Evolutionary conservation across 805 yeast genomes (phyloP), one percentile per base, ranked within the genome.

Genomic region (Teunomyces stri): DNA sequence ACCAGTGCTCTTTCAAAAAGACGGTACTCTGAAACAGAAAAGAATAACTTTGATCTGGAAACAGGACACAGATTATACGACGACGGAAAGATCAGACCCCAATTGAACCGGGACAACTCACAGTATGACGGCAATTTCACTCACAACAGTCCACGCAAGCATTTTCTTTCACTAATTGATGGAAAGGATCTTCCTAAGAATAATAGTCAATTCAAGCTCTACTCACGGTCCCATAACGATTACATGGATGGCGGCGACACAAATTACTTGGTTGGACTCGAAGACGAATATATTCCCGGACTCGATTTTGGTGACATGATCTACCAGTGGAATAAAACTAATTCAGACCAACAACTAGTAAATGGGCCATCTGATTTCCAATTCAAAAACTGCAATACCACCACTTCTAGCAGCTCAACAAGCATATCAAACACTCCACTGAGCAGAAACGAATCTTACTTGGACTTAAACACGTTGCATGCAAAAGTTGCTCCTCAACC

Each of bases 251-350:
- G 47, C 21, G 48, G 52, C 34, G 49, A 44, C 11, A 64, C 64
- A 39, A 39, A 47, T 7, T 60, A 50, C 37, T 52, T 59, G 31
- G 58, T 48, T 29, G 90, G 89, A 0, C 68, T 85, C 53, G 85
- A 82, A 56, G 92, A 86, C 60, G 94, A 87, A 58, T 87, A 86
- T 56, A 76, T 87, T 12, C 92, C 92, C 0, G 87, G 84, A 42
- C 69, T 87, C 25, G 83, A 83, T 55, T 84, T 82, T 51, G 68
- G 73, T 35, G 74, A 77, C 21, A 63, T 67, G 57, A 52, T 80
- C 1, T 62, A 68, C 43, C 68, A 70, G 45, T 82, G 87, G 87
- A 70, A 70, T 44, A 53, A 50, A 35, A 57, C 51, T 15, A 47
- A 48, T 6, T 54, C 59, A 2, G 64, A 58, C 27, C 51, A 45